Base-by-base conservation (phyloP, 305 asterid species). In the Ilex paraguariensis region DNA sequence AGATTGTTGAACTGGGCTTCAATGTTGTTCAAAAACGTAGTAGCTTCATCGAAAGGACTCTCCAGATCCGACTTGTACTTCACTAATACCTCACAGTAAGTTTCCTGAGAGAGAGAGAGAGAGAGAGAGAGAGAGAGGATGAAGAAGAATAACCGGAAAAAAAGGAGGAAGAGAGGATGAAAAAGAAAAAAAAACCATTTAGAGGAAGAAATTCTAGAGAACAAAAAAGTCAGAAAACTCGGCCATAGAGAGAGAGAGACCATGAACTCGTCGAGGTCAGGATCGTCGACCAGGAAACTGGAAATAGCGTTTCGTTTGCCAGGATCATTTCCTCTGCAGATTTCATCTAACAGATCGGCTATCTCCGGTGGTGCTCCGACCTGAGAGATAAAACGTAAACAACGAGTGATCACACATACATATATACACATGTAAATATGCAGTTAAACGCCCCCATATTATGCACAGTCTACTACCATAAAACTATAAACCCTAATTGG, bases 331-430 rank as follows among this genome's bases (percentile, higher is more conserved):
- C 61, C 72, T 32, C 64, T 59, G 51, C 10, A 31, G 59, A 67
- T 61, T 42, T 67, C 64, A 44, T 67, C 61, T 56, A 67, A 36
- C 36, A 67, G 13, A 46, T 56, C 0, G 8, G 59, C 49, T n/a
- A 61, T 44, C 56, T 67, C 72, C 31, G 62, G 50, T 33, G 72
- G 31, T 48, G 62, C 72, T 9, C 72, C 72, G 6, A 67, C 72
- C 72, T 67, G 61, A 57, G 40, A 67, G 40, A 28, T 32, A 63
- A 51, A 61, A 28, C 64, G 53, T 5, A 61, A 33, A 61, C 16
- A 17, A 31, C 17, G 50, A 7, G 50, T 45, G 11, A 45, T 45
- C 50, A 53, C 56, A 52, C 13, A 9, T 39, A 5, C 31, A 5
- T 30, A 17, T 15, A 54, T 3, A 54, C 12, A 54, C 15, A 54